These are phyloP conservation scores for Elongisporangium undulatum DNA, from an alignment of 352 stramenopile genomes.

Conservation along the genomic window DNA sequence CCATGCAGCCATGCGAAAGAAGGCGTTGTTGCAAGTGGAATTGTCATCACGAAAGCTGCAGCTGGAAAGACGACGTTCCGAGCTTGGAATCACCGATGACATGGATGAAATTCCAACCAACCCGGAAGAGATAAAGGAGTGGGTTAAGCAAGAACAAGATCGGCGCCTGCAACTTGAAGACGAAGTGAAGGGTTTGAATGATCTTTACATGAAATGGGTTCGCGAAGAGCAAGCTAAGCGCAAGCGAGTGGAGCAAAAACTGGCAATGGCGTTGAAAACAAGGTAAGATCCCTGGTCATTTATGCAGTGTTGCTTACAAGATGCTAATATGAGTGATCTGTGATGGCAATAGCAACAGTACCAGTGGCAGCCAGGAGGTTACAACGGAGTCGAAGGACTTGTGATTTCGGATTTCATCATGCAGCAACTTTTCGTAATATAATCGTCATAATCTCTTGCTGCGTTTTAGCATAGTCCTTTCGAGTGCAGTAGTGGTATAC, in stretches of 20 bases:
- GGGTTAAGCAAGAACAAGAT: constrained; percentile 67
- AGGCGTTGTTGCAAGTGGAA: constrained; percentile 68
- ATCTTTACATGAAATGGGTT: constrained; percentile 84
- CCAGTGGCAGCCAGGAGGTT: not conserved
- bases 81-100: constrained; percentile 11
- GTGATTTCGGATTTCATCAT: not conserved
- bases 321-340: not conserved
- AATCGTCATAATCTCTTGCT: not conserved
- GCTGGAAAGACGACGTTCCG: constrained; percentile 7
- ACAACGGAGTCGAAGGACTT: not conserved
- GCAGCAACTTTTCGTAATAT: not conserved
- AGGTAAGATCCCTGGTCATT: constrained; percentile 1
- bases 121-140: constrained; percentile 57
- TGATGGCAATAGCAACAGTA: not conserved
- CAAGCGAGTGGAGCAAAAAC: constrained; percentile 54
- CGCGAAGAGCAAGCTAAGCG: constrained; percentile 75
- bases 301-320: constrained; percentile 5
- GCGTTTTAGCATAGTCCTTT: not conserved
- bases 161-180: constrained; percentile 67
- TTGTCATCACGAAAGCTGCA: constrained; percentile 46
- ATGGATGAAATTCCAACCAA: constrained; percentile 22
- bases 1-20: constrained; percentile 61
- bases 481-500: not conserved
- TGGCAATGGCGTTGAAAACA: constrained; percentile 37
- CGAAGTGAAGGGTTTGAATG: constrained; percentile 76